These are phyloP conservation scores for Heliamphora ciliata DNA, from an alignment of 179 eudicot genomes.

Conservation along the genomic window DNA sequence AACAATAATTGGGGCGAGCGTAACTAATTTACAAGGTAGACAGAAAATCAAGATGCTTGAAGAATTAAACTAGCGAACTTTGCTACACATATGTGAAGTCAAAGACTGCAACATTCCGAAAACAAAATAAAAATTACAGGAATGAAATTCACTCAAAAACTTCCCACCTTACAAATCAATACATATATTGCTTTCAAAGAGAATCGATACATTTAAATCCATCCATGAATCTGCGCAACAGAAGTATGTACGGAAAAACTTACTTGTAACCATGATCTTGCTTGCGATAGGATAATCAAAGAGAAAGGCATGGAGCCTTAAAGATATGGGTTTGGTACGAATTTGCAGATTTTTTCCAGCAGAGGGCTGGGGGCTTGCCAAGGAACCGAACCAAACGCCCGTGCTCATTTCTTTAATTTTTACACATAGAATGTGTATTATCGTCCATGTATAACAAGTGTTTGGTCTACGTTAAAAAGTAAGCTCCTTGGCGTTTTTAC, in stretches of 20 bases:
- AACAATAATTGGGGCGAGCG: background rate
- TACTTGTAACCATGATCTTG: constrained; percentile 37
- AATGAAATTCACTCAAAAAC: background rate
- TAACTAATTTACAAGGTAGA: background rate
- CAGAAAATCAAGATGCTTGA: background rate
- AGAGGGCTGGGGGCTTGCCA: background rate
- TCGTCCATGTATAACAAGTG: no score
- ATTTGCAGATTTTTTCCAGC: background rate
- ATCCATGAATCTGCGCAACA: no score
- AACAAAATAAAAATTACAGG: background rate
- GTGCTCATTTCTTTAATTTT: background rate
- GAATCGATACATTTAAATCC: no score
- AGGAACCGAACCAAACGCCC: constrained; percentile 11
- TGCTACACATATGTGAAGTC: background rate
- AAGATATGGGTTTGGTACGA: background rate
- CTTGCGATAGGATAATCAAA: constrained; percentile 30
- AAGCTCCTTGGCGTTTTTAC: no score
- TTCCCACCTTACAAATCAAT: background rate
- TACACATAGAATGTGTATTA: no score
- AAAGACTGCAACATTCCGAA: background rate
- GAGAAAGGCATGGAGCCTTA: constrained; percentile 23
- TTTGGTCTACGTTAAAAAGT: no score
- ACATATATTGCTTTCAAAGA: background rate
- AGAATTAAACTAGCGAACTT: background rate
- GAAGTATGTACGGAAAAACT: constrained; percentile 10